Percentiles rank a stretch among this genome's conserved stretches.
Conservation (phyloP, 2,329 filamentous ascomycete genomes). For the Aspergillus arachidicola region DNA sequence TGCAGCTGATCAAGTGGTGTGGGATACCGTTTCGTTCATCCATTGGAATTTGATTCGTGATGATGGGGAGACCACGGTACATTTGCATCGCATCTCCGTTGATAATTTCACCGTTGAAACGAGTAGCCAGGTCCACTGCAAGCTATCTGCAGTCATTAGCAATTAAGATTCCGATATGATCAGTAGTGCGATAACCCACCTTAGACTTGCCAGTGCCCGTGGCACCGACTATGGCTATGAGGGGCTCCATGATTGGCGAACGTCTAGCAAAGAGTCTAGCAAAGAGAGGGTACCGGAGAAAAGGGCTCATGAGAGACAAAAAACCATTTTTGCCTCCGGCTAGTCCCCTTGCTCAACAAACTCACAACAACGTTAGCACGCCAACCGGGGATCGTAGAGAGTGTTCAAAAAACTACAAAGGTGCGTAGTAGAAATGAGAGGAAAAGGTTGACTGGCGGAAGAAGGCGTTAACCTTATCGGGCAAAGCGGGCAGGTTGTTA, state of each 20-base stretch:
- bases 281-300: conserved; percentile 25
- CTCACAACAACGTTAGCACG: neutral
- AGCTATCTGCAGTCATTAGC: conserved; percentile 60
- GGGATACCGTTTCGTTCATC: conserved; percentile 77
- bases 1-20: conserved; percentile 83
- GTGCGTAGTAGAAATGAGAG: neutral
- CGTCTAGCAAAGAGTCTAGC: conserved; percentile 23
- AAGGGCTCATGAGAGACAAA: conserved; percentile 29
- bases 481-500: neutral
- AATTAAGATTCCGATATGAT: neutral
- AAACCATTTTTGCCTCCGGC: conserved; percentile 15
- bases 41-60: conserved; percentile 86
- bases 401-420: neutral
- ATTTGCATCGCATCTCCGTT: conserved; percentile 99
- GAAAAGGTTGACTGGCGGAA: neutral
- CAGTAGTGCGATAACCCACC: conserved; percentile 53
- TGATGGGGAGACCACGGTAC: conserved; percentile 86
- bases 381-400: neutral
- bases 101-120: conserved; percentile 89
- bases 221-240: conserved; percentile 82
- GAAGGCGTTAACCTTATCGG: neutral
- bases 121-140: conserved; percentile 81
- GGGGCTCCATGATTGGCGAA: conserved; percentile 50
- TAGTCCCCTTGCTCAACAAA: neutral
- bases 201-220: conserved; percentile 94